These are phyloP conservation scores for Crotalaria pallida DNA, from an alignment of 306 rosid species.

Conservation along the genomic window DNA sequence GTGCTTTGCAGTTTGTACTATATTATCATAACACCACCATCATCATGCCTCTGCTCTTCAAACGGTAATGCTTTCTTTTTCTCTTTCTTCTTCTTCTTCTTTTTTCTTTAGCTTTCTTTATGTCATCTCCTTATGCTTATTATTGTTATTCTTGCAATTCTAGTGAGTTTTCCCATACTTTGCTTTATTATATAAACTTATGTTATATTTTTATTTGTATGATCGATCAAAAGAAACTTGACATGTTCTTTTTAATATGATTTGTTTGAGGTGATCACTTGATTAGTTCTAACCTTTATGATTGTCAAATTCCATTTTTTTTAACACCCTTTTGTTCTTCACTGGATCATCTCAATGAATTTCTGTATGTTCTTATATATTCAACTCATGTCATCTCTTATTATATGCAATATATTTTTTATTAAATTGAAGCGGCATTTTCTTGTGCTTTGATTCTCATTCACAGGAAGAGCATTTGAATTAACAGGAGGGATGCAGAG, in stretches of 20 bases:
- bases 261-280: not conserved
- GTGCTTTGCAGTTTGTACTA: no score
- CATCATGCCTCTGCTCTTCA: no score
- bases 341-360: not conserved
- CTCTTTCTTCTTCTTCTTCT: not conserved
- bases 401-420: not conserved
- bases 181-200: not conserved
- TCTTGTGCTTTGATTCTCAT: not conserved
- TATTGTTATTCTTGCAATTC: not conserved
- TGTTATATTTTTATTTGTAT: not conserved
- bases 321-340: not conserved
- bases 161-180: not conserved
- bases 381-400: not conserved
- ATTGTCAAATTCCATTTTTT: slow-evolving; percentile 3
- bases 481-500: not conserved
- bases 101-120: not conserved
- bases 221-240: slow-evolving; percentile 1
- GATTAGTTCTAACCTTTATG: not conserved
- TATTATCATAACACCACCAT: no score
- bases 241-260: not conserved
- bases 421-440: not conserved
- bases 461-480: slow-evolving; percentile 11
- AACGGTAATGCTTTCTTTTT: slow-evolving; percentile 19
- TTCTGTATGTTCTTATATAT: not conserved
- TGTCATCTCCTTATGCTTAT: not conserved